Evolutionary conservation across 257 asterid species (phyloP), one percentile per base, ranked within the genome.

Genomic region (Parsonsia alboflavescens): DNA sequence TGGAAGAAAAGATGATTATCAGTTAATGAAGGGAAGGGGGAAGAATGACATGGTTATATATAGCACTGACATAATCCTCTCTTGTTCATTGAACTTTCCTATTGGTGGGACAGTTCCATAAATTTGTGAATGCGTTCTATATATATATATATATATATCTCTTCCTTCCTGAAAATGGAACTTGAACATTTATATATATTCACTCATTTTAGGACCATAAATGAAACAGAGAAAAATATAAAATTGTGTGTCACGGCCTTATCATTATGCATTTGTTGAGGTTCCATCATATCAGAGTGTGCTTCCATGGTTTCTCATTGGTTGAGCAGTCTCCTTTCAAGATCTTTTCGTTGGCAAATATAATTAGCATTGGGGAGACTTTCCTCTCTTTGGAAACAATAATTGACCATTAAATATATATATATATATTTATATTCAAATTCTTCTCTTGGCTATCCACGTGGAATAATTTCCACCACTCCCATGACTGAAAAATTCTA

Each of bases 21-120:
- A 45, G 49, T 9, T 26, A 44, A 44, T 28, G 24, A 58, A 44
- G 56, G 48, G 61, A 28, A 11, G 56, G 33, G 44, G 39, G 36
- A 74, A 59, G 57, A 50, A 74, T 53, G 65, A 74, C 33, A 30
- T 39, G 46, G 68, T 33, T n/a, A n/a, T n/a, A n/a, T 33, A 33
- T 33, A 33, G 1, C 39, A 33, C 17, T 63, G 70, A 15, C 57
- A 33, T 19, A 36, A 36, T 49, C 11, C 13, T 28, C 7, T 12
- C 16, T 45, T n/a, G 72, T 65, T 64, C 73, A 65, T 63, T 74
- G 78, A 50, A 74, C 73, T 64, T n/a, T 74, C 48, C 53, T 46
- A 33, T 48, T 50, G 46, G 73, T 74, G 78, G 72, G 73, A 22
- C 72, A 74, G 30, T 73, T 28, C 77, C 49, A 45, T 0, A 69